These are phyloP conservation scores for Yamadazyma endophytica DNA, from an alignment of 805 yeast genomes.

Conservation along the genomic window DNA sequence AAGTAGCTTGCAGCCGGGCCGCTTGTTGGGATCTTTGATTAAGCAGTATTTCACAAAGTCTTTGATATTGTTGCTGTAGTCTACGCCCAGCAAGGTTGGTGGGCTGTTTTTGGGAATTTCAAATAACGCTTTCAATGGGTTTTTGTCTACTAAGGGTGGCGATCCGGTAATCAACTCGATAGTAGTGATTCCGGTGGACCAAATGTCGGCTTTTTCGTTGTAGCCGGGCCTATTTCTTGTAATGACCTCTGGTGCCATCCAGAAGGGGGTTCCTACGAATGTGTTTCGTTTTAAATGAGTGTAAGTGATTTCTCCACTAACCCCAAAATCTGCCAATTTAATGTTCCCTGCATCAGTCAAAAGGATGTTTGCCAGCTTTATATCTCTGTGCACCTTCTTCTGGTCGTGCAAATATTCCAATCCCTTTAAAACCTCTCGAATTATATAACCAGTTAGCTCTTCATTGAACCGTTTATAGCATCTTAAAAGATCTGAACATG, in stretches of 20 bases:
- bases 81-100: conserved; percentile 49
- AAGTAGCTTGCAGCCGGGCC: conserved; percentile 61
- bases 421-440: conserved; percentile 64
- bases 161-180: conserved; percentile 79
- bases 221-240: conserved; percentile 52
- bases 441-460: conserved; percentile 54
- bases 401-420: conserved; percentile 72
- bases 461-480: conserved; percentile 54
- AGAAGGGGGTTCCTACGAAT: conserved; percentile 92
- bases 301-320: conserved; percentile 71
- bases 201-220: conserved; percentile 84
- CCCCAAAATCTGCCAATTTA: conserved; percentile 92
- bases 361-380: conserved; percentile 84
- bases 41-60: conserved; percentile 68
- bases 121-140: conserved; percentile 74
- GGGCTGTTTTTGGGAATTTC: conserved; percentile 64
- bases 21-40: conserved; percentile 54
- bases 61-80: conserved; percentile 49
- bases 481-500: conserved; percentile 72
- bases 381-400: conserved; percentile 80
- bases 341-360: conserved; percentile 65
- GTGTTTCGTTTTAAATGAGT: conserved; percentile 57
- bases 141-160: conserved; percentile 72
- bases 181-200: conserved; percentile 94
- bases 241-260: conserved; percentile 99